phyloP scores from a whole-genome alignment of 805 yeast species.

The Scheffersomyces stipitis region DNA sequence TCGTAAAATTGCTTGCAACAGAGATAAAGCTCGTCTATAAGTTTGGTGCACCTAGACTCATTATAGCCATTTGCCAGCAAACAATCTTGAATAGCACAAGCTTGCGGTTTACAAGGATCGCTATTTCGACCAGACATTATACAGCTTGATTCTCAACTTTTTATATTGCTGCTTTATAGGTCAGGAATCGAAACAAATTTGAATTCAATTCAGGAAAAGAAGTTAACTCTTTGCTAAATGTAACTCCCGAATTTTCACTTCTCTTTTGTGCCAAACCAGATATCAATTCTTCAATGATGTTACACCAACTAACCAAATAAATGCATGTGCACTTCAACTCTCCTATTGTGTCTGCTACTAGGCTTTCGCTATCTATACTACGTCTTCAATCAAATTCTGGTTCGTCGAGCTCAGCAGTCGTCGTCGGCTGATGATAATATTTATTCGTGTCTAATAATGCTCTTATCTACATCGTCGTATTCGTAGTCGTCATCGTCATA shows the following conservation, averaged over 20 bases:
- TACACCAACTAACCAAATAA: no score
- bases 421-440: not conserved
- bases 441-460: conserved; percentile 7
- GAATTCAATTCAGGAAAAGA: no score
- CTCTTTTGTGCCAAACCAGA: no score
- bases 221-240: no score
- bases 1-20: conserved; percentile 73
- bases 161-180: no score
- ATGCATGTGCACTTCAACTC: no score
- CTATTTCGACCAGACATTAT: conserved; percentile 1
- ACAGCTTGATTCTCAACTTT: not conserved
- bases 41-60: conserved; percentile 70
- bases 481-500: conserved; percentile 55
- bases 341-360: no score
- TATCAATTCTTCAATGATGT: no score
- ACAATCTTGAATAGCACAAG: conserved; percentile 85
- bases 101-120: conserved; percentile 71
- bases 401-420: not conserved
- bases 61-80: conserved; percentile 59
- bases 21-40: conserved; percentile 67
- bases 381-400: no score
- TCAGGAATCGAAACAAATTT: no score
- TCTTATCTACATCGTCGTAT: conserved; percentile 49
- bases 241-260: no score
- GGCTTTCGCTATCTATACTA: no score